Evolutionary conservation across 1,284 basidiomycete genomes (phyloP).

Genomic region (Austroboletus niveus): DNA sequence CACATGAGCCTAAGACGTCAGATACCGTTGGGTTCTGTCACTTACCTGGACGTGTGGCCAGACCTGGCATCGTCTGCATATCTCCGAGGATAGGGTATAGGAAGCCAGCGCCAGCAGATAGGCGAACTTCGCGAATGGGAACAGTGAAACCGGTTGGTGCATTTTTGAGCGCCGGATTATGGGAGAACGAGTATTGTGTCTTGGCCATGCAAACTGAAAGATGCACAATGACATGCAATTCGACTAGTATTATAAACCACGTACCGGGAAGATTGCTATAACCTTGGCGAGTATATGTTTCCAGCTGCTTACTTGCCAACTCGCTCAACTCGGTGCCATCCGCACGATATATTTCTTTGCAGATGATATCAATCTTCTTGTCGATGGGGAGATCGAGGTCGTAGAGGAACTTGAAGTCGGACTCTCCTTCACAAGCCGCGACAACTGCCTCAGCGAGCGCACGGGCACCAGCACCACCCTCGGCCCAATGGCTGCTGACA

Average conservation of each 20-base stretch:
- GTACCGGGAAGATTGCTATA: constrained; percentile 77
- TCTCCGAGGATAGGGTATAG: constrained; percentile 92
- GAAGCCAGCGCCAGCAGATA: constrained; percentile 95
- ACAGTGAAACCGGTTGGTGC: constrained; percentile 91
- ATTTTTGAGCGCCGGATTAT: constrained; percentile 89
- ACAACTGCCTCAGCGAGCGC: constrained; percentile 88
- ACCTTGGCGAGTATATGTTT: constrained; percentile 91
- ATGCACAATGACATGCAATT: constrained; percentile 4
- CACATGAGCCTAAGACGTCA: constrained; percentile 15
- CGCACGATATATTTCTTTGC: constrained; percentile 88
- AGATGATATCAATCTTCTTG: constrained; percentile 86
- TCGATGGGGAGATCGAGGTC: constrained; percentile 82
- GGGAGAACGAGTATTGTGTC: constrained; percentile 96
- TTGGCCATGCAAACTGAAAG: constrained; percentile 92
- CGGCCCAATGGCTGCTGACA: constrained; percentile 95
- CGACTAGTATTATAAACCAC: constrained; percentile 27
- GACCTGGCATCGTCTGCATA: constrained; percentile 98
- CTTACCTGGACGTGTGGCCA: constrained; percentile 87
- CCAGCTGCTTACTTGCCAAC: constrained; percentile 82
- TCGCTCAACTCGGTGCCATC: constrained; percentile 86
- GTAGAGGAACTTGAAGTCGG: constrained; percentile 89
- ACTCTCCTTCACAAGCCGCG: constrained; percentile 78
- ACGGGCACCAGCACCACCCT: constrained; percentile 86
- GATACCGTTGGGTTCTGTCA: constrained; percentile 1
- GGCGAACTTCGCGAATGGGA: constrained; percentile 86